phyloP scores from a whole-genome alignment of 768 basidiomycete species.

The Kwoniella heveanensis region DNA sequence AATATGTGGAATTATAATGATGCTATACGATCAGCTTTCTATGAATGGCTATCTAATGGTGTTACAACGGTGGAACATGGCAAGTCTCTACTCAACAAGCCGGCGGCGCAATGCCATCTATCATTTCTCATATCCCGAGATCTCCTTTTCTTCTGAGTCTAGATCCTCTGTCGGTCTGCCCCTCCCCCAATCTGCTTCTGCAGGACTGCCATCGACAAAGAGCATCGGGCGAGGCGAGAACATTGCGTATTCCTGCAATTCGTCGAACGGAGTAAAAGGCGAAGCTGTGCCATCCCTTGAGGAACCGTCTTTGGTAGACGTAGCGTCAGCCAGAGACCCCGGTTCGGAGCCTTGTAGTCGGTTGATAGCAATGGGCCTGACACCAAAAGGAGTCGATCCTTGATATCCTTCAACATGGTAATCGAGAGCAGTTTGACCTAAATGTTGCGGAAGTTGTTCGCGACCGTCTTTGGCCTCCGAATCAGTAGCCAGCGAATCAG shows the following conservation, averaged over 20 bases:
- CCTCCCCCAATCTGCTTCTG: background rate
- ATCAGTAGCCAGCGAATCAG: background rate
- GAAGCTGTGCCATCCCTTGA: constrained; percentile 5
- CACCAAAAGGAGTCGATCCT: constrained; percentile 26
- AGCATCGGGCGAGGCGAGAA: constrained; percentile 1
- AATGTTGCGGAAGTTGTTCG: background rate
- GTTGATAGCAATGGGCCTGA: background rate
- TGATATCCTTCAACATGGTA: constrained; percentile 39
- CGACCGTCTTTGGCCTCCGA: background rate
- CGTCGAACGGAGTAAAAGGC: constrained; percentile 12
- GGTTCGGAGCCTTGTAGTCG: background rate
- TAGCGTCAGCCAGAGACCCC: background rate
- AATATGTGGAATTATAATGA: too few species aligned
- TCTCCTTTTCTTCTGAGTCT: background rate
- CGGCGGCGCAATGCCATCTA: background rate
- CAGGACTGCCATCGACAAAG: background rate
- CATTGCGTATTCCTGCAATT: constrained; percentile 12
- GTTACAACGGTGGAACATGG: too few species aligned
- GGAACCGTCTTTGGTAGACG: background rate
- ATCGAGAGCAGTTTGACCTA: constrained; percentile 31
- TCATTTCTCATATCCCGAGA: constrained; percentile 5
- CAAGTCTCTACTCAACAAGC: too few species aligned
- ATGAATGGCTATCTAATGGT: background rate
- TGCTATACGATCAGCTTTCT: background rate
- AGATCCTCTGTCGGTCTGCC: background rate